phyloP scores from a whole-genome alignment of 108 stramenopile species.

The Discostella stelligeroides region DNA sequence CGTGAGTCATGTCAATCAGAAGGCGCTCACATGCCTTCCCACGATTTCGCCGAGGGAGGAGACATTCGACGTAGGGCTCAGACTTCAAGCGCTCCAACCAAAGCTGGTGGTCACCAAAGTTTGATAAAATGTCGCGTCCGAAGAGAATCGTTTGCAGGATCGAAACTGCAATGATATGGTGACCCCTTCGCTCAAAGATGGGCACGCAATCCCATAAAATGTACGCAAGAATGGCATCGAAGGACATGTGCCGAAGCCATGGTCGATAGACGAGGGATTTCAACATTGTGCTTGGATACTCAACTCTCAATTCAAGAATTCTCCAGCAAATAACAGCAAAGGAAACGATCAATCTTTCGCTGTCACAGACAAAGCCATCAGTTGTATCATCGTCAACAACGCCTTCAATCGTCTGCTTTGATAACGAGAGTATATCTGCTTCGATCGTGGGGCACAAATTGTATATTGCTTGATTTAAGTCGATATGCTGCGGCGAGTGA shows the following conservation, averaged over 20 bases:
- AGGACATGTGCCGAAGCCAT: conserved; percentile 83
- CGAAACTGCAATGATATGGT: conserved; percentile 47
- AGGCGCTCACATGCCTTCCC: conserved; percentile 84
- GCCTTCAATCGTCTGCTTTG: not conserved
- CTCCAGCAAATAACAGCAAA: conserved; percentile 51
- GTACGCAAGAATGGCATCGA: conserved; percentile 75
- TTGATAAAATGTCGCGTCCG: conserved; percentile 23
- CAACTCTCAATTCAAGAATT: conserved; percentile 47
- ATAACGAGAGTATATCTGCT: conserved; percentile 30
- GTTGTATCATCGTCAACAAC: not conserved
- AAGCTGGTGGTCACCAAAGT: not conserved
- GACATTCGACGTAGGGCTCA: conserved; percentile 23
- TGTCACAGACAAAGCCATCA: conserved; percentile 47
- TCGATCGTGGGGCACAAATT: conserved; percentile 16
- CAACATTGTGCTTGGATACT: conserved; percentile 15
- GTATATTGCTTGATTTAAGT: not conserved
- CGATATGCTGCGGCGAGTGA: not conserved
- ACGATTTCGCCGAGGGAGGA: conserved; percentile 68
- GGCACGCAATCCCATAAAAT: conserved; percentile 77
- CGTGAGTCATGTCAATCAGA: conserved; percentile 72
- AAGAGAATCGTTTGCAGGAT: conserved; percentile 51
- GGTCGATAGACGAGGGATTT: conserved; percentile 34
- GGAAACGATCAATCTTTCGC: conserved; percentile 61
- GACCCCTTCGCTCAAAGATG: conserved; percentile 65
- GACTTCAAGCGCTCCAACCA: conserved; percentile 5